Base-by-base conservation (phyloP, 345 rosid species). In the Corchorus capsularis region DNA sequence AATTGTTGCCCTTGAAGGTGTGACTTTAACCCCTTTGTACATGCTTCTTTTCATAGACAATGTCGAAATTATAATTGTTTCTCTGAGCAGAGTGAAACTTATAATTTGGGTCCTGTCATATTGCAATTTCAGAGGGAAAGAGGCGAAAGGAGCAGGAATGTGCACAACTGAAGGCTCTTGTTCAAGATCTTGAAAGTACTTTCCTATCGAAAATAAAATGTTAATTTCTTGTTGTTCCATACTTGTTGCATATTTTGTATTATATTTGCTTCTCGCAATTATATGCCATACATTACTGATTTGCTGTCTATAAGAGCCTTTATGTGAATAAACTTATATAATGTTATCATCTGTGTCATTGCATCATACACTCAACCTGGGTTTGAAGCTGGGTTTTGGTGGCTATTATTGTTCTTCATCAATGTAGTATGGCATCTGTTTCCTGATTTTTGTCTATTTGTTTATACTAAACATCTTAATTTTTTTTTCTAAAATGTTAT, bases 1-100 rank as follows among this genome's bases (percentile, higher is more conserved):
- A n/a, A 90, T 96, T 83, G 83, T 96, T 60, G 81, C 89, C 50
- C 87, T 96, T 8, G 87, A 94, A 91, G 97, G 99, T 94, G 50
- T 67, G 69, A 12, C 15, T 61, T 43, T 53, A 7, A 3, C 69
- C 45, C 39, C 6, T 19, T 50, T 46, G 50, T 73, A 64, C 7
- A 10, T 64, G 27, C n/a, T 65, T 67, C 37, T 27, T 55, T 62
- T 49, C 43, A 46, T 63, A 59, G 34, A 55, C 41, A 16, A 61
- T 13, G 54, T 46, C 0, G 11, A 54, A 62, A 46, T 55, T 55
- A 8, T 63, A 27, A 10, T 3, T 49, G 5, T 6, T 65, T 62
- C 17, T 39, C 11, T 57, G 77, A 20, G 32, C 37, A 41, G 71
- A 49, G 27, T 55, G n/a, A 41, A 47, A 22, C 53, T 53, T 72